Base-by-base conservation (phyloP, 2,329 filamentous ascomycete genomes). In the Clarireedia homoeocarpa region DNA sequence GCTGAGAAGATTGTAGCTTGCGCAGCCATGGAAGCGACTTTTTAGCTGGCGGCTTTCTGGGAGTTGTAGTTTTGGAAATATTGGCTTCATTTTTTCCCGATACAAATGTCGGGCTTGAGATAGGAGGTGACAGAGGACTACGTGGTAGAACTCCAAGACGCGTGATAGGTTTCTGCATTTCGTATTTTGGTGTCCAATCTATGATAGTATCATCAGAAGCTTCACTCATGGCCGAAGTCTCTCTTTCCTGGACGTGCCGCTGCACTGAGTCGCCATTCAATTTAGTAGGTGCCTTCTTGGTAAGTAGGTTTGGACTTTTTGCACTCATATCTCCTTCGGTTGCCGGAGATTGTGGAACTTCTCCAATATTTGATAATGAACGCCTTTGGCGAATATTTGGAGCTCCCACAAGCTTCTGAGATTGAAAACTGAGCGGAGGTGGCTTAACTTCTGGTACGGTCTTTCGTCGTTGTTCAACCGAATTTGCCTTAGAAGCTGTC, bases 11-110 rank as follows among this genome's bases (percentile, higher is more conserved):
- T 30, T 59, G 58, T 6, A 48, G 45, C 48, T 62, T 66, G 17
- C 62, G 60, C 39, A 68, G 58, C 66, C 66, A 67, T 27, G 62
- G 66, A 45, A 66, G 57, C 24, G 63, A 58, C 30, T 60, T 61
- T 48, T 57, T 67, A 1, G 51, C 51, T 6, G 57, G n/a, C 10
- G 58, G 24, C 40, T 30, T 57, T 20, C 20, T 45, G 10, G 10
- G 9, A 14, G 10, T 1, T 17, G 42, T 9, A 2, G 20, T 20
- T 23, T 26, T 45, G 9, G n/a, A 20, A 14, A 14, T 12, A 14
- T 12, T 12, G 1, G 10, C n/a, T 26, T 5, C 20, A 23, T 20
- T 20, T 5, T 9, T 6, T 17, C 6, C 6, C 23, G 4, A 24
- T 6, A 20, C n/a, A 12, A 20, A n/a, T 2, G 6, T 23, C 10